Base-by-base conservation (phyloP, 1,284 basidiomycete species). In the Moesziomyces sp. region DNA sequence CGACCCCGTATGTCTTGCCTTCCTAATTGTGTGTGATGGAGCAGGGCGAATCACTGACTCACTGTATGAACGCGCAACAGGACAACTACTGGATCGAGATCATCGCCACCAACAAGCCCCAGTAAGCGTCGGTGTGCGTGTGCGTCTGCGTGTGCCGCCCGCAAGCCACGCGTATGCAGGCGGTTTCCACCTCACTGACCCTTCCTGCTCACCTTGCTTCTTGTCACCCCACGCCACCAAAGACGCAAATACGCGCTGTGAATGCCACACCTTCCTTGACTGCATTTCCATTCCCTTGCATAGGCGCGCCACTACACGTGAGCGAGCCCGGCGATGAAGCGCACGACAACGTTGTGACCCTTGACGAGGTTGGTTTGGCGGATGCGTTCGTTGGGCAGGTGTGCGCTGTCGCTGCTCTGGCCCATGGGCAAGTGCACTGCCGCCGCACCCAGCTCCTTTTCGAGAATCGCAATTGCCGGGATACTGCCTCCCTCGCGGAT, bases 341-440 rank as follows among this genome's bases (percentile, higher is more conserved):
- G 28, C 38, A 54, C 19, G 1, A 75, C 64, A 5, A 75, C 73
- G n/a, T 56, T 52, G 23, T 58, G 52, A 5, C 73, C 73, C 43
- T 68, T 71, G 23, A 88, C 87, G 11, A 94, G 86, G 76, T 94
- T 93, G 14, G 88, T 85, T 1, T 94, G 84, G 0, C 92, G 90
- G 58, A 94, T 91, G 9, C 92, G 88, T 81, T 94, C 93, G 78
- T 94, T 90, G 2, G 91, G 89, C n/a, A 94, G 84, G 86, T 94
- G 93, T 0, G 93, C 92, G 87, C 91, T 90, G 78, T 93, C 92
- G 89, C 92, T 81, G 19, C 69, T 63, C 53, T 77, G 76, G 40
- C 93, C 94, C 86, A 96, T 90, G 0, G 94, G 94, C 4, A 96
- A 87, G 84, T 96, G 94, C 16, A 96, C 86, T 0, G 93, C 92